Evolutionary conservation across 257 asterid species (phyloP), one percentile per base, ranked within the genome.

Genomic region (Solanum clarkiae): DNA sequence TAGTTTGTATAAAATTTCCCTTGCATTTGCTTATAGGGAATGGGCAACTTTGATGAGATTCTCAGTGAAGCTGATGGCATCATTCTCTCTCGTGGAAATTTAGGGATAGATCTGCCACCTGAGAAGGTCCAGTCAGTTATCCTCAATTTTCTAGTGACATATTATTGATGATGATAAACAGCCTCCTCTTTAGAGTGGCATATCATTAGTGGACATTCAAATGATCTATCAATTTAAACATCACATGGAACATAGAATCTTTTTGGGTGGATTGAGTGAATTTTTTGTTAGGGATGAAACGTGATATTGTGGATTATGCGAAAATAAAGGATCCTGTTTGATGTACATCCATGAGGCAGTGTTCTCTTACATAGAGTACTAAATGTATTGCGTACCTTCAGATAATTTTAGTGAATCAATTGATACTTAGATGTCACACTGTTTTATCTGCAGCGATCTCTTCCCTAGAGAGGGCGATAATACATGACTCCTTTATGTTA

Each of bases 61-160:
- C 93, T 96, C 36, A 88, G 85, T 88, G 99, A 92, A 91, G 99
- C 99, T 84, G 98, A 96, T 91, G 99, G 97, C 62, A 93, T 96
- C 86, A 96, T 96, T 80, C 96, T 96, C 81, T 96, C 99, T 51
- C 99, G 99, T 69, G 99, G 99, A 68, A 96, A 96, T 87, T 94
- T 94, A 85, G 99, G 99, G 45, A 93, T 96, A 77, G 99, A 96
- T 92, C 97, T 96, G 66, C 99, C 99, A 26, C 98, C 99, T 11
- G 98, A 96, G 89, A 94, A 96, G 96, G 99, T 95, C 57, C 63
- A 81, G 16, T 77, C 5, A 15, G 84, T 88, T 68, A 44, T 16
- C 40, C 56, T 47, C 12, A 65, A 62, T 54, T 22, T 77, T 51
- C 63, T 7, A 1, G 62, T 77, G 82, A 77, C 62, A 77, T 77